Base-by-base conservation (phyloP, 2,329 filamentous ascomycete species). In the Xylaria sp. region DNA sequence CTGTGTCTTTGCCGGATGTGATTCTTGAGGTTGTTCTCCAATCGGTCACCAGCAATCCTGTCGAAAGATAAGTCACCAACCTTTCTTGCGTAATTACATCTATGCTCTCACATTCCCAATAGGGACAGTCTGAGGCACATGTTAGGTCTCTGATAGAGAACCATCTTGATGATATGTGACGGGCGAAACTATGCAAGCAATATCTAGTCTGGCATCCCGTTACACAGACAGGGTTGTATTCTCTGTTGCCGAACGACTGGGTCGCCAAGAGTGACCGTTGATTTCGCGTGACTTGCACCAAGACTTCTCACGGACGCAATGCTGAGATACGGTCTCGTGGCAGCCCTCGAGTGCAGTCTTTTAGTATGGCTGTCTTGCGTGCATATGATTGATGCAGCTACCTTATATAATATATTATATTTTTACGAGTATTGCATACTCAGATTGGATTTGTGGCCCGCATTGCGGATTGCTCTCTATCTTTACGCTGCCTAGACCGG, bases 361-460 rank as follows among this genome's bases (percentile, higher is more conserved):
- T 21, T 21, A 25, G 7, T 57, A 17, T 54, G 40, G n/a, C 19
- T 14, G 49, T 40, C 33, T 64, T 52, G 15, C 45, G 21, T 58
- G 54, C 58, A 64, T 58, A n/a, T 31, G n/a, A 21, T 43, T 37
- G 12, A 43, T 57, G 52, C 57, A 53, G 37, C 31, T 57, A 23
- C 28, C 60, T 9, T 23, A 8, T 25, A n/a, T 40, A 11, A 45
- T 12, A 12, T 45, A 45, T 17, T 42, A 42, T 31, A 14, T 47
- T 31, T 31, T 9, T 31, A 19, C n/a, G 35, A 33, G 31, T 31
- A 40, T 25, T 57, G 14, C 38, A 35, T 21, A 14, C 33, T 25
- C 7, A 14, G 17, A n/a, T 47, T 28, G 42, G 9, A 4, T 49
- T 28, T 38, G 38, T 28, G 15, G 19, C 4, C 15, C 21, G 15